phyloP scores from a whole-genome alignment of 1,139 yeast genomes.

The Pichia sp. region DNA sequence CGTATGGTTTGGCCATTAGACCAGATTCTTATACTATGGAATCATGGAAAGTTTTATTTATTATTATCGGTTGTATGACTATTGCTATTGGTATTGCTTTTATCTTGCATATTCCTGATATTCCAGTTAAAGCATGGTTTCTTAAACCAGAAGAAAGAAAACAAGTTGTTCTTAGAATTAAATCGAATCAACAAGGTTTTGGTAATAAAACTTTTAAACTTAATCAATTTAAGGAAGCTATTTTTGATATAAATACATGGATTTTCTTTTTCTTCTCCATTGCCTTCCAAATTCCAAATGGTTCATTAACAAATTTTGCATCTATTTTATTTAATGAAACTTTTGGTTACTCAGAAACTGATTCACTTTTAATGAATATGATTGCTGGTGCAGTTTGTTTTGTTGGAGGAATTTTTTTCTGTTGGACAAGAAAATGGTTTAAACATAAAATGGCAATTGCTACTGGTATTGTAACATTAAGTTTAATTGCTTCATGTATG shows the following conservation, averaged over 20 bases:
- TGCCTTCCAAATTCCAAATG: not conserved
- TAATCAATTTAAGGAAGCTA: not conserved
- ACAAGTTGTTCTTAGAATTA: not conserved
- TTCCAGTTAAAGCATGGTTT: not conserved
- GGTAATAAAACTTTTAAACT: not conserved
- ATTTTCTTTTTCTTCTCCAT: not conserved
- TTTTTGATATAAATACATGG: not conserved
- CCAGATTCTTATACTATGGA: not conserved
- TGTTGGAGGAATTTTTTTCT: not conserved
- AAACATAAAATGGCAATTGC: not conserved
- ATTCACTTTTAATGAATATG: not conserved
- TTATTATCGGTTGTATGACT: not conserved
- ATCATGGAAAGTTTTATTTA: not conserved
- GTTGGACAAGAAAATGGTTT: not conserved
- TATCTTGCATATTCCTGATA: not conserved
- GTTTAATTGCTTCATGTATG: not conserved
- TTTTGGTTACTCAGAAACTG: not conserved
- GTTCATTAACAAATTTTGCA: not conserved
- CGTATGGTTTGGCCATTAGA: not conserved
- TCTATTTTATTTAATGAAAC: not conserved
- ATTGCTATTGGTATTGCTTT: not conserved
- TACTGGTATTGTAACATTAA: not conserved
- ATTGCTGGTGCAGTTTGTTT: not conserved
- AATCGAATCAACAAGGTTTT: not conserved
- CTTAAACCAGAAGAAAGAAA: not conserved